Evolutionary conservation across 164 flowering plant genomes (phyloP), one percentile per base, ranked within the genome.

Genomic region (Nelumbo lutea): DNA sequence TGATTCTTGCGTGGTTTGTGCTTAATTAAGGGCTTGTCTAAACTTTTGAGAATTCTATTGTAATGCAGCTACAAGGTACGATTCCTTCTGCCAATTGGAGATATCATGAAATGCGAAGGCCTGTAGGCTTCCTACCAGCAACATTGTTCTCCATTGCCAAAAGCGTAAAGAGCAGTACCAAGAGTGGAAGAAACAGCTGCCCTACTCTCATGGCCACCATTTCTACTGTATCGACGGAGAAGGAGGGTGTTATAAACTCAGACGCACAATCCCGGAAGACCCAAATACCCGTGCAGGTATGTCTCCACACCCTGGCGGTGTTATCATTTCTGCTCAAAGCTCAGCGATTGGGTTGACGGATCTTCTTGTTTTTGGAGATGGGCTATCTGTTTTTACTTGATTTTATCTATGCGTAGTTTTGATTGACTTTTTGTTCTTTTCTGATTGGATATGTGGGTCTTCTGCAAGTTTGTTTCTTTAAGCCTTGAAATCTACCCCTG

Each of bases 281-380:
- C 75, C 74, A 65, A 38, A 70, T 56, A 50, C 83, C 85, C 11
- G 13, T 72, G 5, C 86, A 79, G 82, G 86, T 82, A 50, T 10
- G 4, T 46, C 4, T 46, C 48, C 15, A 40, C 73, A 70, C 38
- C 42, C 15, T 63, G 6, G 58, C 6, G 0, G 4, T 63, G 7
- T 14, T 64, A 44, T 52, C 27, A 39, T 62, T 68, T 58, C 51
- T 55, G 2, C 52, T 62, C 27, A 5, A 50, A 45, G 58, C 61
- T 60, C 9, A 42, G 13, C 27, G 1, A 15, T n/a, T 56, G 7
- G 39, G 8, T 27, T 60, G 11, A n/a, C 42, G 46, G 64, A 4
- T 38, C 2, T 40, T 38, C 47, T 27, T 39, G 11, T 9, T 38
- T 68, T 10, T 41, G 27, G 3, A 27, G 57, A 9, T 3, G 15